Percentiles rank a stretch among this genome's conserved stretches.
These are phyloP conservation scores for Neurospora intermedia DNA, from an alignment of 495 filamentous ascomycete genomes.

Conservation along the genomic window DNA sequence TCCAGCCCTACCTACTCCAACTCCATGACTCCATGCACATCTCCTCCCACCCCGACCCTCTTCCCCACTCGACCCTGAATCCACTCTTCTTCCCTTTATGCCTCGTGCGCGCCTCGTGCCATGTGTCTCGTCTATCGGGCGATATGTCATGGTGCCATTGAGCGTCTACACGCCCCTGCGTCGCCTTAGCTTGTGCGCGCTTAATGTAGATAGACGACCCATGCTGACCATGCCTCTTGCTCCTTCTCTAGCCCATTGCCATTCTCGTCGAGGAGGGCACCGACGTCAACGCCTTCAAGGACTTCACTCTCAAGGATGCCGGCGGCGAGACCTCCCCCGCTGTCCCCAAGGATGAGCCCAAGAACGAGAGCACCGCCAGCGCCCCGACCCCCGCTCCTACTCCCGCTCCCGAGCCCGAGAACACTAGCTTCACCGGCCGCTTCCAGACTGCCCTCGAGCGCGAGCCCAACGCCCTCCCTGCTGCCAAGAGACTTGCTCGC, in stretches of 20 bases:
- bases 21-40: slow-evolving; percentile 15
- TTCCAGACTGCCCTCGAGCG: slow-evolving; percentile 78
- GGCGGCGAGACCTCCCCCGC: slow-evolving; percentile 64
- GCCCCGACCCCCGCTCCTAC: slow-evolving; percentile 49
- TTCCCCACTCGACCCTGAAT: slow-evolving; percentile 10
- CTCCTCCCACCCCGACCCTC: background rate
- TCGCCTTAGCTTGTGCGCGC: slow-evolving; percentile 16
- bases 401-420: slow-evolving; percentile 54
- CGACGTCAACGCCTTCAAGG: slow-evolving; percentile 78
- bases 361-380: slow-evolving; percentile 37
- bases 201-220: background rate
- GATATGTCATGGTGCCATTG: background rate
- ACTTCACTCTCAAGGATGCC: slow-evolving; percentile 80
- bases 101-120: background rate
- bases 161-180: background rate
- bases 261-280: slow-evolving; percentile 84
- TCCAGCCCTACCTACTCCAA: slow-evolving; percentile 2
- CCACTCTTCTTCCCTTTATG: background rate
- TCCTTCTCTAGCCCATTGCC: slow-evolving; percentile 69
- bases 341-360: slow-evolving; percentile 45
- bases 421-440: slow-evolving; percentile 61
- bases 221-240: background rate
- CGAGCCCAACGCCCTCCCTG: slow-evolving; percentile 57
- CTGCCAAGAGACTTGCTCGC: slow-evolving; percentile 69
- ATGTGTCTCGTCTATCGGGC: background rate